These are phyloP conservation scores for Eleusine indica DNA, from an alignment of 176 grass and related monocot species.

Conservation along the genomic window DNA sequence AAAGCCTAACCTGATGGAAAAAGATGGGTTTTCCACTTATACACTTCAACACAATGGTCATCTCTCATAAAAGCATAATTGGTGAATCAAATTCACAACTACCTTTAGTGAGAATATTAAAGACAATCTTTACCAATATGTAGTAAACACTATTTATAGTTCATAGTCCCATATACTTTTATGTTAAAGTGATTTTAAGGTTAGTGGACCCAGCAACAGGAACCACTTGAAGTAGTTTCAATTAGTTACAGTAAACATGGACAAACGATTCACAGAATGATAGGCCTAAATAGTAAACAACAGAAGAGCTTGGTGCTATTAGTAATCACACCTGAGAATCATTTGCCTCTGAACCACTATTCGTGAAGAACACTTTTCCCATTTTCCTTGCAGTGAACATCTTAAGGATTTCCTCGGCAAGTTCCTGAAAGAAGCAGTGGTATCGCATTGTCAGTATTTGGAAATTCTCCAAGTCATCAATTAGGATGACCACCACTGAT, in stretches of 20 bases:
- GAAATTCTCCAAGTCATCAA: not conserved
- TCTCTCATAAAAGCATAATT: conserved; percentile 9
- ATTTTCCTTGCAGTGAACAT: conserved; percentile 90
- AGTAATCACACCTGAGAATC: conserved; percentile 74
- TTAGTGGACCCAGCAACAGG: not conserved
- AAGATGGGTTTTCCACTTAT: too few species aligned
- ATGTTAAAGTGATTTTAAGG: not conserved
- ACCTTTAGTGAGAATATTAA: not conserved
- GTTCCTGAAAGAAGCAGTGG: conserved; percentile 62
- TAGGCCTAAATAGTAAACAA: not conserved
- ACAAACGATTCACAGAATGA: not conserved
- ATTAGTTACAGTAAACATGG: conserved; percentile 2
- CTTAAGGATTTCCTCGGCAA: conserved; percentile 80
- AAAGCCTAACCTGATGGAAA: too few species aligned
- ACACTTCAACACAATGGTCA: not conserved
- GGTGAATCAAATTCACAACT: not conserved
- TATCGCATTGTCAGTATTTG: not conserved
- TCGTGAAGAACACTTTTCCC: conserved; percentile 98
- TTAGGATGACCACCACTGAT: not conserved
- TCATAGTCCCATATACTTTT: not conserved
- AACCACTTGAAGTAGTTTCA: conserved; percentile 2
- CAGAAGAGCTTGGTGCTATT: not conserved
- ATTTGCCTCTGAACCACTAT: conserved; percentile 98
- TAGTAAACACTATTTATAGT: conserved; percentile 6
- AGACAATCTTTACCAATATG: not conserved